Conservation (phyloP, 2,329 filamentous ascomycete genomes). For the Colletotrichum eleusines region DNA sequence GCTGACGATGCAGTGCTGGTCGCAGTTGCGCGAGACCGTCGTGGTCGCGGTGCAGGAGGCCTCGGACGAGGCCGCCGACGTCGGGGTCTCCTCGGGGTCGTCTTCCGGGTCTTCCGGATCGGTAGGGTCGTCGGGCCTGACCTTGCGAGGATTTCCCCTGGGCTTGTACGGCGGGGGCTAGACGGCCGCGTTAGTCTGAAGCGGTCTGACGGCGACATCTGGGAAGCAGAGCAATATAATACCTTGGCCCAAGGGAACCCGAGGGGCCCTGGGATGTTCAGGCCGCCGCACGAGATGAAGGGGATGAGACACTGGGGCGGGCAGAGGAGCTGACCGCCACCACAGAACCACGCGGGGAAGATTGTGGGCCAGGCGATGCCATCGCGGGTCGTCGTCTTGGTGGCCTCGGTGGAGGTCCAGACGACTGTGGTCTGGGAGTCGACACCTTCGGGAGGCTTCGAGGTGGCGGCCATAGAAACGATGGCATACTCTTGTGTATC, state of each 20-base stretch:
- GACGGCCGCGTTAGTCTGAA: not conserved
- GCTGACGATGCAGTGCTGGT: constrained; percentile 20
- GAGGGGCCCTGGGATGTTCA: constrained; percentile 5
- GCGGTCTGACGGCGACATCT: not conserved
- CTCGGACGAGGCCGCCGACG: constrained; percentile 2
- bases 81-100: constrained; percentile 13
- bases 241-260: constrained; percentile 48
- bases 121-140: constrained; percentile 5
- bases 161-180: constrained; percentile 14
- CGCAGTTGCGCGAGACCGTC: constrained; percentile 31
- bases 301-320: constrained; percentile 22
- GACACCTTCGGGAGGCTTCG: not conserved
- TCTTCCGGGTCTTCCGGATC: constrained; percentile 21
- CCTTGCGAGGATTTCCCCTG: constrained; percentile 17
- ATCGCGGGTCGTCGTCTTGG: constrained; percentile 13
- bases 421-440: not conserved
- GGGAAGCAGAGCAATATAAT: constrained; percentile 17
- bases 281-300: constrained; percentile 8
- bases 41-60: constrained; percentile 27
- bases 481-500: not conserved
- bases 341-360: constrained; percentile 24
- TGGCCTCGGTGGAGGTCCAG: constrained; percentile 21
- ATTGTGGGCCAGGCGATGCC: constrained; percentile 16
- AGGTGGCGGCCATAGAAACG: constrained; percentile 3
- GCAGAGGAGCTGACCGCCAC: constrained; percentile 14